Percentiles rank a stretch among this genome's conserved stretches.
Evolutionary conservation across 2,329 filamentous ascomycete genomes (phyloP).

Genomic region (Trichophyton benhamiae): DNA sequence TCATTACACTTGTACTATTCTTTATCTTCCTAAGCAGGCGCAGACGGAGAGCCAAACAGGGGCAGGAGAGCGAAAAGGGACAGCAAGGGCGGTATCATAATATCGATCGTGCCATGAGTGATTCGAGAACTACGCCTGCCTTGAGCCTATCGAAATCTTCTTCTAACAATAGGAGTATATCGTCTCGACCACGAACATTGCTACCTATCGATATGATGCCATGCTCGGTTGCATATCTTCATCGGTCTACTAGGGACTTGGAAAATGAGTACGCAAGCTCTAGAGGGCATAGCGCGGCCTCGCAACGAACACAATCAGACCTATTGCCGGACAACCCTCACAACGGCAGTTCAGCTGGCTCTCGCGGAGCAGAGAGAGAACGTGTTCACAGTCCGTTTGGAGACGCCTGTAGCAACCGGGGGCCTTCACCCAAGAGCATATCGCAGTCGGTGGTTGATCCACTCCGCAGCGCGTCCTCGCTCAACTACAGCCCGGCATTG

Average conservation of each 20-base stretch:
- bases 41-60: neutral
- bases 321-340: slow-evolving; percentile 8
- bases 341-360: slow-evolving; percentile 6
- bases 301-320: slow-evolving; percentile 8
- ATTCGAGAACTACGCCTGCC: neutral
- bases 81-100: neutral
- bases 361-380: slow-evolving; percentile 6
- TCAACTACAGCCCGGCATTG: neutral
- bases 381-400: slow-evolving; percentile 13
- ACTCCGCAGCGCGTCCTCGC: neutral
- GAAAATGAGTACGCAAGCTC: neutral
- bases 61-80: neutral
- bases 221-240: neutral
- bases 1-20: slow-evolving; percentile 30
- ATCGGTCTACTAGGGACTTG: neutral
- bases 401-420: slow-evolving; percentile 9
- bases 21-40: slow-evolving; percentile 12
- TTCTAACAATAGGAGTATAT: neutral
- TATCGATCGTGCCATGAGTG: neutral
- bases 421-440: slow-evolving; percentile 12
- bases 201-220: slow-evolving; percentile 1
- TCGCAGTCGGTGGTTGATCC: neutral
- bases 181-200: neutral
- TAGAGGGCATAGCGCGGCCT: slow-evolving; percentile 18
- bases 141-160: neutral